Base-by-base conservation (phyloP, 441 rosid genomes). In the Gossypium lobatum region DNA sequence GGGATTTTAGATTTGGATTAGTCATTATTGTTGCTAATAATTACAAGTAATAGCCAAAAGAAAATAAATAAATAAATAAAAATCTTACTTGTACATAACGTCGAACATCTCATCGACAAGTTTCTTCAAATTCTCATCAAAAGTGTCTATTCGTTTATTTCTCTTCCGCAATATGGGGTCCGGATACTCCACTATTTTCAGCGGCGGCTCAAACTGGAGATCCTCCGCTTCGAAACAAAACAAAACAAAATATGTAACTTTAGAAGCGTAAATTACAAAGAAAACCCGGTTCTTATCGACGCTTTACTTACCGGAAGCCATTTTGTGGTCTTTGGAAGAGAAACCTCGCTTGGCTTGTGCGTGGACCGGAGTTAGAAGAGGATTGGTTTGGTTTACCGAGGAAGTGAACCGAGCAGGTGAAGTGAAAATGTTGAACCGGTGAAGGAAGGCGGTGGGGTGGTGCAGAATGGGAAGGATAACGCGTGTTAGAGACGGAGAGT, bases 11-110 rank as follows among this genome's bases (percentile, higher is more conserved):
- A 10, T n/a, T 42, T 42, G 14, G 7, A 61, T 14, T 18, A 8
- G 48, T 3, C 68, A 18, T 64, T 20, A 18, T 65, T 21, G 45
- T 45, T 10, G 53, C 70, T 13, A 64, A 2, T 39, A 64, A 64
- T 42, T 21, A 10, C 1, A 64, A 37, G 3, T 64, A 37, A 39
- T 4, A 64, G 52, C 53, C n/a, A 23, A 34, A 77, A 71, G 13
- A 21, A n/a, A 46, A 58, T 5, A 16, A 52, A 18, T 17, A n/a
- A 46, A 58, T 6, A 16, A 52, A 18, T 17, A 14, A 23, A 31
- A 23, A 73, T 34, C 97, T 88, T 76, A 95, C 99, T 88, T 95
- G 79, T 95, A 93, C 99, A 95, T 95, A 63, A 93, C 80, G 77
- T 89, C 89, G 76, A 95, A 91, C 98, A 93, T 95, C 73, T 89